Evolutionary conservation across 768 basidiomycete species (phyloP).

Genomic region (Lentinula sp.): DNA sequence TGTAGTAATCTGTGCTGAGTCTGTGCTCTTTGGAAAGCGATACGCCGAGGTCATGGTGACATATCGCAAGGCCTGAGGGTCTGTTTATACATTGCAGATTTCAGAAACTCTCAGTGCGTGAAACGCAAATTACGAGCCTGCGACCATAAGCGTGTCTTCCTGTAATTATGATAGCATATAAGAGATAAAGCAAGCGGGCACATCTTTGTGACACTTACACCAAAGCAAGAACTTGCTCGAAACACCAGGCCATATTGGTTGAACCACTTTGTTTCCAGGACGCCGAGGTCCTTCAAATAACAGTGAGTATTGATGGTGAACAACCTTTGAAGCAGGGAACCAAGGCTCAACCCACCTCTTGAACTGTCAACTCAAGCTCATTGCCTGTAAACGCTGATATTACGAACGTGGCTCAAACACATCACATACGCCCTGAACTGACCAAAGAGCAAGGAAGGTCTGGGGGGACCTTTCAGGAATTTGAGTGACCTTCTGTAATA

Average conservation of each 20-base stretch:
- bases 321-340: conserved; percentile 4
- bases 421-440: not conserved
- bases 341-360: conserved; percentile 18
- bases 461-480: not conserved
- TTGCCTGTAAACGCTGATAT: not conserved
- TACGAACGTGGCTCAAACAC: not conserved
- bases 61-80: conserved; percentile 10
- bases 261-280: conserved; percentile 19
- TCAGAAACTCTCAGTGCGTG: not conserved
- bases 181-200: not conserved
- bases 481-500: not conserved
- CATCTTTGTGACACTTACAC: conserved; percentile 2
- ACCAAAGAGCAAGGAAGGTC: not conserved
- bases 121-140: not conserved
- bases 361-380: not conserved
- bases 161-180: not conserved
- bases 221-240: conserved; percentile 10
- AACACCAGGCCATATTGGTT: conserved; percentile 19
- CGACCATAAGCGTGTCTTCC: not conserved
- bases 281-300: conserved; percentile 15
- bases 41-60: conserved; percentile 21
- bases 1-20: conserved; percentile 4
- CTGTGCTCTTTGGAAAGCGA: conserved; percentile 16
- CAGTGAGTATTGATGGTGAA: not conserved
- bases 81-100: conserved; percentile 13